Evolutionary conservation across 2,329 filamentous ascomycete species (phyloP), one percentile per base, ranked within the genome.

Genomic region (Talaromyces sp.): DNA sequence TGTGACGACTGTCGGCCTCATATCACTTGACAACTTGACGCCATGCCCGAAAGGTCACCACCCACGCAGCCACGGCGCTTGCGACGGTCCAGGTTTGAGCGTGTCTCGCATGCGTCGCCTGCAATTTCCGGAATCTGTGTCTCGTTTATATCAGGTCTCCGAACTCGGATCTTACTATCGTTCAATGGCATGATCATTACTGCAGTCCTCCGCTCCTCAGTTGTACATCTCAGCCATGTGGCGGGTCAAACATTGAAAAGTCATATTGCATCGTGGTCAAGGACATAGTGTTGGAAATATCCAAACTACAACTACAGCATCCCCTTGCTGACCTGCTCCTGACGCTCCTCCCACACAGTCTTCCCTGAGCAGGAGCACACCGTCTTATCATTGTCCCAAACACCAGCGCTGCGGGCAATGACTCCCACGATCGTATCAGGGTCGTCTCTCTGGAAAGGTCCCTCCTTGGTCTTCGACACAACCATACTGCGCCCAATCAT

Each of bases 301-400:
- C 2, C 6, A 18, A 18, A 18, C 7, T 47, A 47, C 44, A 47
- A 14, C 23, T 47, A 47, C 44, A 47, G 79, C 91, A 99, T 98
- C 2, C 95, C 95, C 79, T 91, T 93, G 67, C 85, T 83, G 50
- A 93, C 87, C 79, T 96, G 91, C 71, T 97, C 93, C 77, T 89
- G 88, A 68, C 95, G 87, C 82, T 99, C 95, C 77, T 99, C 90
- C 95, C 95, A 99, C 10, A 99, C 86, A 61, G 93, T 98, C 86
- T 98, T 98, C 4, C 95, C 95, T 42, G 92, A 96, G 77, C 95
- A 99, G 55, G 92, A 96, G 76, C 95, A 99, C 5, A 99, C 94
- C 53, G 91, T 96, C 84, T 98, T 99, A 74, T 97, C 92, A 70
- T 99, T 96, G 75, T 97, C 94, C 95, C 95, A 99, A 64, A 96